Percentiles rank a stretch among this genome's conserved stretches.
These are phyloP conservation scores for Citrus mangshanensis DNA, from an alignment of 345 rosid genomes.

Conservation along the genomic window DNA sequence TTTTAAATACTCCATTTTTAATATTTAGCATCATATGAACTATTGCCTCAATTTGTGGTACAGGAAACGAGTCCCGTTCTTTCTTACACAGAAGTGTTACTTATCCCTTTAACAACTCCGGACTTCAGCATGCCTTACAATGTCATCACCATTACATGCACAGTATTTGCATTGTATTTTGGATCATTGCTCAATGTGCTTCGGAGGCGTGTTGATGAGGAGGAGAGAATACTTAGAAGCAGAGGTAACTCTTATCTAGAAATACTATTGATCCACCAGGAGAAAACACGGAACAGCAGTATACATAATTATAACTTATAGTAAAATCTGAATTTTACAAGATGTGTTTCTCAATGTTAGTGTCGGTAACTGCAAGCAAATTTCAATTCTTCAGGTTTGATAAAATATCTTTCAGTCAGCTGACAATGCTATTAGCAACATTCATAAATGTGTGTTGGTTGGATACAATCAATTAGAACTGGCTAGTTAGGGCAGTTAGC, in stretches of 20 bases:
- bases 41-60: slow-evolving; percentile 22
- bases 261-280: not conserved
- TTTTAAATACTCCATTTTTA: not conserved
- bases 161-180: slow-evolving; percentile 79
- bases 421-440: not conserved
- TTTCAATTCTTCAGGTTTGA: not conserved
- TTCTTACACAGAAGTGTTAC: slow-evolving; percentile 87
- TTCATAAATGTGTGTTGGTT: not conserved
- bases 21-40: slow-evolving; percentile 4
- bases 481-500: not conserved
- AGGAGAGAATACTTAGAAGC: slow-evolving; percentile 68
- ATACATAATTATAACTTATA: not conserved
- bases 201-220: slow-evolving; percentile 65
- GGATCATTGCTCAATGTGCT: slow-evolving; percentile 90
- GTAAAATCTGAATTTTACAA: not conserved
- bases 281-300: not conserved
- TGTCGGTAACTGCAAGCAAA: not conserved
- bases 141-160: slow-evolving; percentile 93
- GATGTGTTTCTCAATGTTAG: not conserved
- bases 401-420: not conserved
- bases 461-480: not conserved
- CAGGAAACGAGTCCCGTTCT: slow-evolving; percentile 65
- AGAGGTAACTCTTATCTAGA: slow-evolving; percentile 45
- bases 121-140: slow-evolving; percentile 99
- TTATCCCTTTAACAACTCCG: slow-evolving; percentile 90